Evolutionary conservation across 2,329 filamentous ascomycete species (phyloP).

Genomic region (Chaetomium strumarium): DNA sequence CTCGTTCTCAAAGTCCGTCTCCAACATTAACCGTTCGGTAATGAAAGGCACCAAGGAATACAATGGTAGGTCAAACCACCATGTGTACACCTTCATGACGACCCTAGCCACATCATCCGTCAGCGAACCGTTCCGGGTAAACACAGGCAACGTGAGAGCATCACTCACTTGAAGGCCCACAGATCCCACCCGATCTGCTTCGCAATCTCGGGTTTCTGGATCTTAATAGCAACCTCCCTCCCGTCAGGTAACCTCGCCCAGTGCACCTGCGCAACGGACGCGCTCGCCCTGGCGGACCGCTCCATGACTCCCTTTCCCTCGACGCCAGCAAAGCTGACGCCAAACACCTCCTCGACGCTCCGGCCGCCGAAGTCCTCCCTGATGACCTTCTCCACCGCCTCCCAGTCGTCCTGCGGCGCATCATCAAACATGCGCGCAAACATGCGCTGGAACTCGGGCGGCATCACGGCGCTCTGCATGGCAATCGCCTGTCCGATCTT

Average conservation of each 20-base stretch:
- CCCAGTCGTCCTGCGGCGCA: slow-evolving; percentile 87
- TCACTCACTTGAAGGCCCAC: slow-evolving; percentile 78
- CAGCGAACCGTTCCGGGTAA: not conserved
- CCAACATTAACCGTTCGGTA: slow-evolving; percentile 80
- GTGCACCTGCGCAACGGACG: slow-evolving; percentile 94
- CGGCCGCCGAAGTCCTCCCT: slow-evolving; percentile 80
- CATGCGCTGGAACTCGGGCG: slow-evolving; percentile 93
- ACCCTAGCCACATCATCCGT: slow-evolving; percentile 43
- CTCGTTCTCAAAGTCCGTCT: slow-evolving; percentile 93
- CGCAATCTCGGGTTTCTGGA: slow-evolving; percentile 91
- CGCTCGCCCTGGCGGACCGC: slow-evolving; percentile 61
- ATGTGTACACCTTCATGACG: slow-evolving; percentile 75
- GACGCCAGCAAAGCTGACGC: slow-evolving; percentile 71
- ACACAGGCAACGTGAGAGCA: not conserved
- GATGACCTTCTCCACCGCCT: slow-evolving; percentile 78
- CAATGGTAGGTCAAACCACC: slow-evolving; percentile 87
- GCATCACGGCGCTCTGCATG: slow-evolving; percentile 93
- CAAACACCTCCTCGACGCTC: slow-evolving; percentile 85
- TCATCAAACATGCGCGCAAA: slow-evolving; percentile 97
- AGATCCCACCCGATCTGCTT: slow-evolving; percentile 91
- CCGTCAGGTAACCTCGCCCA: slow-evolving; percentile 86
- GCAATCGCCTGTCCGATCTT: slow-evolving; percentile 98
- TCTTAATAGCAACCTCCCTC: slow-evolving; percentile 87
- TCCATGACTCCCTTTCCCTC: slow-evolving; percentile 61
- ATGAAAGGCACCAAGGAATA: slow-evolving; percentile 90